These are phyloP conservation scores for Smittium mucronatum DNA, from an alignment of 371 early-diverging fungal genomes.

Conservation along the genomic window DNA sequence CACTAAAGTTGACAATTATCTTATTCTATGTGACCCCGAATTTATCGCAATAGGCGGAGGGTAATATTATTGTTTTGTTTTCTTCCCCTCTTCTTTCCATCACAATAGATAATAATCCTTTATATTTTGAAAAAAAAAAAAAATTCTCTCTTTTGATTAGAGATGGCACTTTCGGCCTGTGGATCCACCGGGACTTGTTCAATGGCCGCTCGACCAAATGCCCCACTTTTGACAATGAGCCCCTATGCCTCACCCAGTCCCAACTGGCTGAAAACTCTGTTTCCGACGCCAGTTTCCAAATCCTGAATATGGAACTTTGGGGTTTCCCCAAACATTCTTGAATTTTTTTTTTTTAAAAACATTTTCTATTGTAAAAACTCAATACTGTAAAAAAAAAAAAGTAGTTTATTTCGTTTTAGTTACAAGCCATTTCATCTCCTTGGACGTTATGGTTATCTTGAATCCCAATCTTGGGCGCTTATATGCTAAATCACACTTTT, in stretches of 20 bases:
- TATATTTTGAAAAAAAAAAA: too few relatives aligned
- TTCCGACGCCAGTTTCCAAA: slow-evolving; percentile 29
- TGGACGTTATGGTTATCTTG: too few relatives aligned
- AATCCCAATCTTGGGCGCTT: too few relatives aligned
- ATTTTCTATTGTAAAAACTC: too few relatives aligned
- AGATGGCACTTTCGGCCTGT: slow-evolving; percentile 58
- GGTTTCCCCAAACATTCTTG: slow-evolving; percentile 13
- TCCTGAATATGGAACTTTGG: slow-evolving; percentile 29
- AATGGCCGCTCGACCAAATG: slow-evolving; percentile 68
- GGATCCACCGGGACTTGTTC: slow-evolving; percentile 74
- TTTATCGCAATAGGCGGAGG: slow-evolving; percentile 89
- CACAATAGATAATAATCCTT: too few relatives aligned
- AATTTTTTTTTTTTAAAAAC: too few relatives aligned
- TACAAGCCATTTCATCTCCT: too few relatives aligned
- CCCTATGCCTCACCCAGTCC: slow-evolving; percentile 31
- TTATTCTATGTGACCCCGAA: slow-evolving; percentile 64
- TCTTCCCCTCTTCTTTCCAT: slow-evolving; percentile 5
- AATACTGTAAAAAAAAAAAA: too few relatives aligned
- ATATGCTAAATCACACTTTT: too few relatives aligned
- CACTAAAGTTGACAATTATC: slow-evolving; percentile 81
- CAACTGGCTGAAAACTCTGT: slow-evolving; percentile 17
- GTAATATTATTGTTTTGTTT: slow-evolving; percentile 25
- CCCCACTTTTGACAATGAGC: slow-evolving; percentile 79
- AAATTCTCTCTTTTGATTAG: slow-evolving; percentile 27
- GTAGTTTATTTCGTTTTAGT: too few relatives aligned